Evolutionary conservation across 1,284 basidiomycete genomes (phyloP).

Genomic region (Veloporphyrellus conicus): DNA sequence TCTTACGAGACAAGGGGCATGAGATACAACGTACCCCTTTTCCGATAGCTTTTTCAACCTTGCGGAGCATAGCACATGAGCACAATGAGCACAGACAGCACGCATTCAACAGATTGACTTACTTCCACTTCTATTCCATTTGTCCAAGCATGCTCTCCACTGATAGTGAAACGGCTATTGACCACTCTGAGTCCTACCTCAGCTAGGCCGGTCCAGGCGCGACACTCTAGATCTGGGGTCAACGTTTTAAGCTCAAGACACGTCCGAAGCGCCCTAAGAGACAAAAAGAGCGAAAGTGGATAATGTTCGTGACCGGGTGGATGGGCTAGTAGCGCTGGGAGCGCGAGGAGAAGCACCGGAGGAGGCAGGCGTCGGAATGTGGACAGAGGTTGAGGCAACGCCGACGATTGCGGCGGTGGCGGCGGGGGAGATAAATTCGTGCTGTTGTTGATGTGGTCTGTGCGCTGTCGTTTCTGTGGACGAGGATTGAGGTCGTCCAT

Average conservation of each 20-base stretch:
- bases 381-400: not conserved
- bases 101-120: constrained; percentile 3
- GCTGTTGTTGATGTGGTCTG: not conserved
- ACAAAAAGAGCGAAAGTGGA: constrained; percentile 50
- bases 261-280: constrained; percentile 50
- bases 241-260: constrained; percentile 51
- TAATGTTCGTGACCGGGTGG: constrained; percentile 59
- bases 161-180: constrained; percentile 41
- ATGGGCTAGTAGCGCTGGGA: constrained; percentile 56
- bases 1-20: not conserved
- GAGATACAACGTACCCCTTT: constrained; percentile 40
- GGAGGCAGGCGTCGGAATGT: constrained; percentile 40
- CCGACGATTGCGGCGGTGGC: not conserved
- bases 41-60: constrained; percentile 50
- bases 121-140: constrained; percentile 53
- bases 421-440: not conserved
- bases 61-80: not conserved
- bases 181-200: constrained; percentile 60
- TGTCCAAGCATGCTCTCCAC: constrained; percentile 42
- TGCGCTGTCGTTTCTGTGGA: constrained; percentile 28
- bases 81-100: constrained; percentile 4
- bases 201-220: constrained; percentile 62
- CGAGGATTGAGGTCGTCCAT: constrained; percentile 27
- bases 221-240: constrained; percentile 57
- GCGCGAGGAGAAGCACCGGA: constrained; percentile 50